Conservation (phyloP, 345 rosid genomes). For the Balakata baccata region DNA sequence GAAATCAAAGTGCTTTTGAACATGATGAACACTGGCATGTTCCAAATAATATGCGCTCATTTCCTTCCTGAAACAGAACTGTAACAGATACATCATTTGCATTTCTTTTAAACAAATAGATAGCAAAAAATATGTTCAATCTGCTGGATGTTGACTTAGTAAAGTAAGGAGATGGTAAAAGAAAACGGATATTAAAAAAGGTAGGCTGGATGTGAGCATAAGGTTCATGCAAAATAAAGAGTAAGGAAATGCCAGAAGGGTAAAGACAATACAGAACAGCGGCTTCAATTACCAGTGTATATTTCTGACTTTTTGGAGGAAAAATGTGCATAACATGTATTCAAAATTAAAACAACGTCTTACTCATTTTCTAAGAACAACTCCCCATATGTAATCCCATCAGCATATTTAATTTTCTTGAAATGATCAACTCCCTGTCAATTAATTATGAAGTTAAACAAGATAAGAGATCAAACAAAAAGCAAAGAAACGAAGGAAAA, state of each 20-base stretch:
- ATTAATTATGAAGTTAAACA: slow-evolving; percentile 27
- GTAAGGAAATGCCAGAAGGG: background rate
- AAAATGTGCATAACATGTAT: too few relatives aligned
- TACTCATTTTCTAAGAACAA: slow-evolving; percentile 96
- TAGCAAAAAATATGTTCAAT: slow-evolving; percentile 6
- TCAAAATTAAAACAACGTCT: slow-evolving; percentile 8
- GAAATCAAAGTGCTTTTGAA: slow-evolving; percentile 78
- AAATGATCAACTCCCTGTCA: slow-evolving; percentile 95
- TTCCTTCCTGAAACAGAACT: slow-evolving; percentile 71
- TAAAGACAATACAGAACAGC: background rate
- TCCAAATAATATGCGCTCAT: slow-evolving; percentile 94
- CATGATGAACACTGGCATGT: slow-evolving; percentile 77
- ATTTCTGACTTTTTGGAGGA: background rate
- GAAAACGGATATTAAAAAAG: background rate
- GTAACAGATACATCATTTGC: slow-evolving; percentile 10
- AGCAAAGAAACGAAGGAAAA: slow-evolving; percentile 15
- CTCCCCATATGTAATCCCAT: slow-evolving; percentile 95
- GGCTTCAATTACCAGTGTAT: background rate
- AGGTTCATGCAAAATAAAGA: background rate
- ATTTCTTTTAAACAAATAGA: slow-evolving; percentile 2
- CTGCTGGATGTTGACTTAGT: background rate
- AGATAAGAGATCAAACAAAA: slow-evolving; percentile 18
- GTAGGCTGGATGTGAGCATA: background rate
- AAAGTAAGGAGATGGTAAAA: background rate
- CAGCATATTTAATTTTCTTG: slow-evolving; percentile 84